A percentile compares a stretch with the other conserved stretches of the same genome.
These are phyloP conservation scores for Colletotrichum sp. DNA, from an alignment of 2,329 filamentous ascomycete genomes.

Conservation along the genomic window DNA sequence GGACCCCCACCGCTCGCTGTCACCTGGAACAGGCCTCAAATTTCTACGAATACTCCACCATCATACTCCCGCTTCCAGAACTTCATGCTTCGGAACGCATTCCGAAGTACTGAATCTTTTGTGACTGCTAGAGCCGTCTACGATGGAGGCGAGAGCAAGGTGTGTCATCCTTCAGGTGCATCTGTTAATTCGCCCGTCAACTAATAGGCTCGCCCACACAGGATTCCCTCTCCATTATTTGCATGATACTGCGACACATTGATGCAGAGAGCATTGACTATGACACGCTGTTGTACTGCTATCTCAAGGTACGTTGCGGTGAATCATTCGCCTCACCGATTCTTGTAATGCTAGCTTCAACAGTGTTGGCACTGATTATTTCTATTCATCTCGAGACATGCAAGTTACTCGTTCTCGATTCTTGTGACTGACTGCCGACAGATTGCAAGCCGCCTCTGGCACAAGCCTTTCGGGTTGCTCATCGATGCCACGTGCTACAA, in stretches of 20 bases:
- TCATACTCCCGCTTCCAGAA: constrained; percentile 73
- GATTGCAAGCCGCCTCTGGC: constrained; percentile 74
- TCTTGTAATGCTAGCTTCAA: not conserved
- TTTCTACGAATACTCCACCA: constrained; percentile 67
- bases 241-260: constrained; percentile 71
- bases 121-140: constrained; percentile 70
- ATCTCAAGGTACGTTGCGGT: constrained; percentile 59
- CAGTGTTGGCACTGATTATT: not conserved
- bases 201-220: constrained; percentile 26
- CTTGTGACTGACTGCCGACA: constrained; percentile 29
- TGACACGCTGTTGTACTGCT: constrained; percentile 70
- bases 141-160: constrained; percentile 73
- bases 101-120: constrained; percentile 68
- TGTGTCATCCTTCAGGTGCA: constrained; percentile 28
- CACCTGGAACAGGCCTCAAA: constrained; percentile 71
- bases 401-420: not conserved
- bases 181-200: not conserved
- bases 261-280: constrained; percentile 69
- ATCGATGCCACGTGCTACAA: constrained; percentile 75
- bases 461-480: constrained; percentile 70
- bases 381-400: not conserved
- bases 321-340: not conserved
- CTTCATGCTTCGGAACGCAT: constrained; percentile 74
- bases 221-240: constrained; percentile 73
- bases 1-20: constrained; percentile 72